Evolutionary conservation across 2,329 filamentous ascomycete genomes (phyloP).

Genomic region (Rhinocladiella similis): DNA sequence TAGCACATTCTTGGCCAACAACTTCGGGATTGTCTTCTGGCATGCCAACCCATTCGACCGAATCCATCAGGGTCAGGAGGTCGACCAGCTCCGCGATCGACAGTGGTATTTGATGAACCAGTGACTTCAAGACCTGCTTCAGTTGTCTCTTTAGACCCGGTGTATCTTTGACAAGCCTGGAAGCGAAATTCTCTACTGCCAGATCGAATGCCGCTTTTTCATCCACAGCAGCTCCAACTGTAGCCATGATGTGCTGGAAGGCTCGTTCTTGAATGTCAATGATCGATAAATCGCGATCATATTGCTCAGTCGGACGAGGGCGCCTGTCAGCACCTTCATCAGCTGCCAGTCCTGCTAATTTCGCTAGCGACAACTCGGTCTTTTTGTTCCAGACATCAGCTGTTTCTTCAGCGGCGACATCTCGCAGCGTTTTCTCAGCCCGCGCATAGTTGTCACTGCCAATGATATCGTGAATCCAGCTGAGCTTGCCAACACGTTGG

Average conservation of each 20-base stretch:
- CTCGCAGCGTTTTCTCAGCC: constrained; percentile 70
- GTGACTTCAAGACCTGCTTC: constrained; percentile 65
- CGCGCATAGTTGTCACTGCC: constrained; percentile 72
- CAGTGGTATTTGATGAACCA: constrained; percentile 72
- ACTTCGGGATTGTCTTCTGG: constrained; percentile 46
- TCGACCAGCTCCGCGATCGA: constrained; percentile 56
- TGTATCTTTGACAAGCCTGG: constrained; percentile 56
- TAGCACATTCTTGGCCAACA: constrained; percentile 66
- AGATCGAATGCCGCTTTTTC: constrained; percentile 72
- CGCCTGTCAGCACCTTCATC: constrained; percentile 54
- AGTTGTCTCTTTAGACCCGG: constrained; percentile 71
- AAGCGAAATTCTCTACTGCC: constrained; percentile 66
- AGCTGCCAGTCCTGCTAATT: constrained; percentile 73
- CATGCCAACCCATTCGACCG: constrained; percentile 43
- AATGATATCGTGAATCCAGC: constrained; percentile 92
- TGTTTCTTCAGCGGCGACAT: constrained; percentile 70
- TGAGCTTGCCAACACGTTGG: constrained; percentile 62
- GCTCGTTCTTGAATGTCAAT: constrained; percentile 78
- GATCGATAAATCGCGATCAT: constrained; percentile 40
- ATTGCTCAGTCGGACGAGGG: constrained; percentile 9
- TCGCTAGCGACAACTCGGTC: constrained; percentile 85
- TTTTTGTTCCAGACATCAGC: constrained; percentile 89
- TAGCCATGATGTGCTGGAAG: constrained; percentile 68
- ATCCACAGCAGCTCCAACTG: constrained; percentile 73
- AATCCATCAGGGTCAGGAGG: constrained; percentile 73